These are phyloP conservation scores for Iberis amara DNA, from an alignment of 441 rosid genomes.

Conservation along the genomic window DNA sequence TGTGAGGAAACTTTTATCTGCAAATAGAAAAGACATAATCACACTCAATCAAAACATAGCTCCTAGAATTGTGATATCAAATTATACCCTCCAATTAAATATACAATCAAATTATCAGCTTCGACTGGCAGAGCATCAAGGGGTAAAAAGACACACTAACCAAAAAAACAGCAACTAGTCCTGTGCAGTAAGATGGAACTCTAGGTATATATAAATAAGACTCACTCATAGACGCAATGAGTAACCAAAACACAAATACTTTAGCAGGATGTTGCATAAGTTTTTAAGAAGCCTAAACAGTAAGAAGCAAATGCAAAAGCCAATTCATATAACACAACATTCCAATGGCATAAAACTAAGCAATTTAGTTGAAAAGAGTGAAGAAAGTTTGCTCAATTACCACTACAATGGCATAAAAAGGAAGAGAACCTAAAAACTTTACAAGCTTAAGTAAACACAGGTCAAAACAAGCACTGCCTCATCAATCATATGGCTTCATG, in stretches of 20 bases:
- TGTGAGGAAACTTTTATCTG: background rate
- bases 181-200: background rate
- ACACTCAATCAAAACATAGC: conserved; percentile 1
- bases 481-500: background rate
- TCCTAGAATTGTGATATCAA: background rate
- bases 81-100: background rate
- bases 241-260: background rate
- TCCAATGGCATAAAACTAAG: background rate
- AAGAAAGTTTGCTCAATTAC: conserved; percentile 13
- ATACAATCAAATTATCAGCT: background rate
- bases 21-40: background rate
- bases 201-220: background rate
- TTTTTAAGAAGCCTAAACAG: conserved; percentile 1
- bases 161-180: conserved; percentile 2
- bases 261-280: background rate
- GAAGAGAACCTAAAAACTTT: no score
- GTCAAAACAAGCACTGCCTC: conserved; percentile 1
- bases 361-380: background rate
- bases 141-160: conserved; percentile 8
- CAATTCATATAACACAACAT: background rate
- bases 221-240: background rate
- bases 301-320: background rate
- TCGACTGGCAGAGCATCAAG: conserved; percentile 1
- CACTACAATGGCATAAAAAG: conserved; percentile 17
- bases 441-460: no score